Base-by-base conservation (phyloP, 192 early-diverging fungal species). In the Paraglomus occultum region DNA sequence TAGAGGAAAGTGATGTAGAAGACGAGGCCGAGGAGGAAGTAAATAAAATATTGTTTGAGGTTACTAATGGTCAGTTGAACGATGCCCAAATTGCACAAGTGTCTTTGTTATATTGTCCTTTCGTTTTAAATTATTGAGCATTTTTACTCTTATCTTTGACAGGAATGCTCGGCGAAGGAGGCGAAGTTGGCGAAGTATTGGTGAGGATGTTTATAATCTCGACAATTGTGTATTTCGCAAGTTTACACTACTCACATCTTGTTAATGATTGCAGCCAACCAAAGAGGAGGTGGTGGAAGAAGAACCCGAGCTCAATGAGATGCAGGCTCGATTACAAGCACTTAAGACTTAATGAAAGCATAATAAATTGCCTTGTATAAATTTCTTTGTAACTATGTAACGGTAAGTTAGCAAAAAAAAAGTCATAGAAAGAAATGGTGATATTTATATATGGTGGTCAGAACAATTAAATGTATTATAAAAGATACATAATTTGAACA, bases 1-100 rank as follows among this genome's bases (percentile, higher is more conserved):
- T 90, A 68, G 94, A 97, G 50, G 95, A 96, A 46, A 93, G 92
- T 1, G 94, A 91, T 22, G 66, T 96, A 46, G 96, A 98, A 68
- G 94, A 95, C 52, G 97, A 95, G 58, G 95, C 95, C 0, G 92
- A 96, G 50, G 89, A 88, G 18, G 95, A 99, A 81, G 94, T 97
- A 6, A 90, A 95, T 74, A 94, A 88, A 53, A 87, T 99, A 8
- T 76, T 99, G 53, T 91, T 88, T 39, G 87, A 95, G 76, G 78
- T 97, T 59, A 97, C 95, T 45, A 87, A 95, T 68, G 97, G 96
- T 75, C 68, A 17, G 64, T 5, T 17, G 11, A 9, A 60, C 67
- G 3, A 31, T 31, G 31, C 31, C 31, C 1, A 31, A 31, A 9
- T 50, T 23, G 11, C 7, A 5, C n/a, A 65, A 44, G 48, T 57